Evolutionary conservation across 768 basidiomycete species (phyloP).

Genomic region (Naematelia encephala): DNA sequence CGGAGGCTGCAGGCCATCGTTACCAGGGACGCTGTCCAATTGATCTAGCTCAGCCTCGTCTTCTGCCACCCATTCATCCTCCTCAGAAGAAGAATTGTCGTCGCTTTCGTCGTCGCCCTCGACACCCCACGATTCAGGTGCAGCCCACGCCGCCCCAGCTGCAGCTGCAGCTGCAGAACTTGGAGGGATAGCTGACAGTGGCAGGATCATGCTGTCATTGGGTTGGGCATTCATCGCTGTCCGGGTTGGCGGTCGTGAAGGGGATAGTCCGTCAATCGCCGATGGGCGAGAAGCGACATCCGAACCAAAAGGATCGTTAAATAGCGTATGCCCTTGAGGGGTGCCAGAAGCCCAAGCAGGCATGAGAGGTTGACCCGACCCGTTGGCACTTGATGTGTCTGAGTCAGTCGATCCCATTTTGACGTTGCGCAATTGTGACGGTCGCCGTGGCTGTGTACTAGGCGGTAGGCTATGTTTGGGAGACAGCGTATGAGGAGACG

Average conservation of each 20-base stretch:
- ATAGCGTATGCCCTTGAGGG: constrained; percentile 25
- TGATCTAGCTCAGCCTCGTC: background rate
- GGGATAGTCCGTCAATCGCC: background rate
- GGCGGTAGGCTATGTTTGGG: constrained; percentile 27
- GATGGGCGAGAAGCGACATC: background rate
- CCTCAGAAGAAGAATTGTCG: constrained; percentile 13
- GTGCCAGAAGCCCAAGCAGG: constrained; percentile 25
- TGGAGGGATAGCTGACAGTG: background rate
- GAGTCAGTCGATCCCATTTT: constrained; percentile 40
- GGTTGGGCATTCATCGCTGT: background rate
- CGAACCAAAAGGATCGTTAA: constrained; percentile 46
- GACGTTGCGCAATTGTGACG: constrained; percentile 48
- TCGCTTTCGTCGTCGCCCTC: constrained; percentile 45
- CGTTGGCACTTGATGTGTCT: constrained; percentile 14
- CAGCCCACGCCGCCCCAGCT: constrained; percentile 54
- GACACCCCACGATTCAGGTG: constrained; percentile 56
- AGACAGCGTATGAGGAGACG: constrained; percentile 35
- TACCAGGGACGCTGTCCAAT: background rate
- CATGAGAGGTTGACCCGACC: constrained; percentile 23
- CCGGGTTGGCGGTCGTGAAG: background rate
- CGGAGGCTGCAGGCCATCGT: background rate
- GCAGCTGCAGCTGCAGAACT: constrained; percentile 7
- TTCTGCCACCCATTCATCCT: constrained; percentile 15
- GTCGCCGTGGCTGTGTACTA: constrained; percentile 43
- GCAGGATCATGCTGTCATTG: background rate